These are phyloP conservation scores for Aureobasidium sp. DNA, from an alignment of 2,329 filamentous ascomycete species.

Conservation along the genomic window DNA sequence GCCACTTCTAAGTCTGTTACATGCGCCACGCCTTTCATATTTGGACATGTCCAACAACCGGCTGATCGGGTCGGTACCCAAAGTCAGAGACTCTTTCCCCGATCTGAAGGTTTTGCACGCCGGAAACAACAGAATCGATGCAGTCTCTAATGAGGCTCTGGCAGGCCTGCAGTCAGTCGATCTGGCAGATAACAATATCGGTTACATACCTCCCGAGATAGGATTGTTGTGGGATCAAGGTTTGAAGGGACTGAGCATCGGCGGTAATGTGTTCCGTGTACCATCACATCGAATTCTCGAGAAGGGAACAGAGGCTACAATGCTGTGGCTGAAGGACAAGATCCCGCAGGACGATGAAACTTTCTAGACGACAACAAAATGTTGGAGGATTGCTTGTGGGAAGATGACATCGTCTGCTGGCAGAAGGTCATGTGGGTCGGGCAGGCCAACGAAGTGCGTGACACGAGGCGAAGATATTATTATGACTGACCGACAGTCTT, in stretches of 20 bases:
- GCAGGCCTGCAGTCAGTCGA: conserved; percentile 68
- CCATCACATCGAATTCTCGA: conserved; percentile 77
- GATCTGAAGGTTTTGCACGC: conserved; percentile 61
- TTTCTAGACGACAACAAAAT: conserved; percentile 8
- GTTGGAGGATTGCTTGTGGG: background rate
- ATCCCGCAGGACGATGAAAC: conserved; percentile 42
- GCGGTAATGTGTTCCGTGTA: conserved; percentile 79
- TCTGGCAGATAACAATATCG: conserved; percentile 76
- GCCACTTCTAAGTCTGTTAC: conserved; percentile 55
- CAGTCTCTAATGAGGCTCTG: conserved; percentile 59
- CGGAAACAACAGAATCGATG: conserved; percentile 69
- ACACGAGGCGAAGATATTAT: background rate
- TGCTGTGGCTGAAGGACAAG: conserved; percentile 70
- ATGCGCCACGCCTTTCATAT: conserved; percentile 65
- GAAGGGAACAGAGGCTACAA: conserved; percentile 74
- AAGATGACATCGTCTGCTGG: conserved; percentile 3
- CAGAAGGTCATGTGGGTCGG: background rate
- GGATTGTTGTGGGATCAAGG: conserved; percentile 63
- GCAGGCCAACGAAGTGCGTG: background rate
- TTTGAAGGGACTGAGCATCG: conserved; percentile 63
- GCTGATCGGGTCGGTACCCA: conserved; percentile 58
- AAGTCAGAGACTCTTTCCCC: conserved; percentile 59
- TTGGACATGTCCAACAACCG: conserved; percentile 78
- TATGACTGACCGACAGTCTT: background rate
- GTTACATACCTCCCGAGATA: conserved; percentile 68